phyloP scores from a whole-genome alignment of 805 yeast genomes.

The Kuraishia piskuri region DNA sequence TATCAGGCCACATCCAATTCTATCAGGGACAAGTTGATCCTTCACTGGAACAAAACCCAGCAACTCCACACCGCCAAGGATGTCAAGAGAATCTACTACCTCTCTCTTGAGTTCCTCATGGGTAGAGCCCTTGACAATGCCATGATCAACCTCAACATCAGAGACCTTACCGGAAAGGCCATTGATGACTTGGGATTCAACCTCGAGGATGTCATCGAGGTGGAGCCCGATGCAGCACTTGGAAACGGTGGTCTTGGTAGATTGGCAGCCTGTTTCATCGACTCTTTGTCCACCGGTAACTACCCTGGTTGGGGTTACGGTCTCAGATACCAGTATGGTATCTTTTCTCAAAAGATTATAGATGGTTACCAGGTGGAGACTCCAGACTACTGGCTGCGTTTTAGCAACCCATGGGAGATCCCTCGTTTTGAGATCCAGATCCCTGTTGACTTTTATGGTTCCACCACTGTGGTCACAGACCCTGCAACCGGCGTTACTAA shows the following conservation, averaged over 20 bases:
- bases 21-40: constrained; percentile 68
- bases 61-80: constrained; percentile 79
- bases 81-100: constrained; percentile 78
- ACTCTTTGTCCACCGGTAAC: constrained; percentile 76
- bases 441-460: constrained; percentile 87
- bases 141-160: constrained; percentile 66
- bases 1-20: constrained; percentile 82
- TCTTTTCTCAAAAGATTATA: constrained; percentile 79
- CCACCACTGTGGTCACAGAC: constrained; percentile 49
- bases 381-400: constrained; percentile 91
- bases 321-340: constrained; percentile 87
- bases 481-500: constrained; percentile 44
- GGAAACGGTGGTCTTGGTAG: constrained; percentile 96
- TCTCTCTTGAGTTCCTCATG: constrained; percentile 85
- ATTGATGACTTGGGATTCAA: constrained; percentile 75
- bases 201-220: constrained; percentile 73
- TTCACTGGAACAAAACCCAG: constrained; percentile 91
- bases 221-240: constrained; percentile 90
- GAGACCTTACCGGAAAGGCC: constrained; percentile 47
- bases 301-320: constrained; percentile 98
- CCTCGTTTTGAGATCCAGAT: constrained; percentile 79
- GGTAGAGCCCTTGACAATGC: constrained; percentile 96
- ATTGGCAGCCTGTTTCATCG: constrained; percentile 89
- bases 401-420: constrained; percentile 90
- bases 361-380: constrained; percentile 92